These are phyloP conservation scores for Botryotinia convoluta DNA, from an alignment of 2,329 filamentous ascomycete species.

Conservation along the genomic window DNA sequence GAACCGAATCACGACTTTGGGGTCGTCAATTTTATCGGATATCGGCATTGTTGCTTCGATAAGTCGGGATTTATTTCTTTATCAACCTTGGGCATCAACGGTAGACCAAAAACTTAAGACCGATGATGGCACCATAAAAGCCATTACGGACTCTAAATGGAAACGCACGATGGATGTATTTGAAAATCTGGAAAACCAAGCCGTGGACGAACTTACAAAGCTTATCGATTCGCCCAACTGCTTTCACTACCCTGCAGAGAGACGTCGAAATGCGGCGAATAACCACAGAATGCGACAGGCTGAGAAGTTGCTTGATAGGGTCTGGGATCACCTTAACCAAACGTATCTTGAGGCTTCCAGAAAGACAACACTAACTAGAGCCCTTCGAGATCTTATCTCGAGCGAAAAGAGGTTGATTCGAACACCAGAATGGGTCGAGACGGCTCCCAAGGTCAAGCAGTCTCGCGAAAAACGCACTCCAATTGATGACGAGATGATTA, in stretches of 20 bases:
- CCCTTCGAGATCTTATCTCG: background rate
- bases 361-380: background rate
- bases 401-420: background rate
- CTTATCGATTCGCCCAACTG: background rate
- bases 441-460: background rate
- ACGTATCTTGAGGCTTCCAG: background rate
- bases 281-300: background rate
- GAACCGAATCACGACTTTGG: background rate
- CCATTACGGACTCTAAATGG: background rate
- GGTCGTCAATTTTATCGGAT: background rate
- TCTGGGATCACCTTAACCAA: background rate
- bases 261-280: background rate
- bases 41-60: background rate
- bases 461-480: too few species aligned
- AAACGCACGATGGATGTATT: background rate
- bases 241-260: background rate
- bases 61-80: background rate
- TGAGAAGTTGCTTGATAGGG: background rate
- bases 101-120: background rate
- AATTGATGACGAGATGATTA: background rate
- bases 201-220: background rate
- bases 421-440: background rate
- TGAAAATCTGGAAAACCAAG: background rate
- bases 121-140: background rate
- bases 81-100: background rate